phyloP scores from a whole-genome alignment of 495 filamentous ascomycete genomes.

The Apodospora peruviana region DNA sequence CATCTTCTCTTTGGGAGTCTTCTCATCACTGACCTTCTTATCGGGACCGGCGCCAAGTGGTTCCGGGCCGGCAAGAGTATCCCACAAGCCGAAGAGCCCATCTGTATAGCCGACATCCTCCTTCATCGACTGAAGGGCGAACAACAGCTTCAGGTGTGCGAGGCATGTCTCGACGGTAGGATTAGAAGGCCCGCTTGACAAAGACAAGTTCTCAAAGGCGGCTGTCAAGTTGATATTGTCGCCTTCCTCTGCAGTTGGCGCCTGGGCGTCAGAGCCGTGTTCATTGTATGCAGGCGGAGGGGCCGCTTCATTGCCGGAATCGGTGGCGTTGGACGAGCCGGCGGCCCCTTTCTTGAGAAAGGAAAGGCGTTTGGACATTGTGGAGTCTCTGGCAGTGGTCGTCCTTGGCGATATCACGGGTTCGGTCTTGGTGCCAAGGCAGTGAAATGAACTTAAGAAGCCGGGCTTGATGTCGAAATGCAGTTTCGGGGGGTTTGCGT shows the following conservation, averaged over 20 bases:
- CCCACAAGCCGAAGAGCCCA: constrained; percentile 59
- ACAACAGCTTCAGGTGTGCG: constrained; percentile 72
- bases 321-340: neutral
- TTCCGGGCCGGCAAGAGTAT: constrained; percentile 37
- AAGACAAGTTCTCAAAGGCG: constrained; percentile 34
- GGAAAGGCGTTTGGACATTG: neutral
- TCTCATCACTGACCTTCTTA: constrained; percentile 15
- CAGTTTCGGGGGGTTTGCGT: too few species aligned
- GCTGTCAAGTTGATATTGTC: constrained; percentile 28
- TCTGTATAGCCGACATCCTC: constrained; percentile 59
- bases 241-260: neutral
- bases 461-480: too few species aligned
- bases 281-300: constrained; percentile 3
- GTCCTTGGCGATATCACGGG: neutral
- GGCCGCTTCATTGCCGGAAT: neutral
- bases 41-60: constrained; percentile 9
- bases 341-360: neutral
- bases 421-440: too few species aligned
- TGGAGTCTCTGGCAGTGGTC: neutral
- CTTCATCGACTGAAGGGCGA: constrained; percentile 61
- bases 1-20: constrained; percentile 16
- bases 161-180: constrained; percentile 49
- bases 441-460: too few species aligned
- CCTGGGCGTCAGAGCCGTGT: neutral
- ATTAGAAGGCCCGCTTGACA: constrained; percentile 19